phyloP scores from a whole-genome alignment of 2,329 filamentous ascomycete species.

The Colletotrichum theobromicola region DNA sequence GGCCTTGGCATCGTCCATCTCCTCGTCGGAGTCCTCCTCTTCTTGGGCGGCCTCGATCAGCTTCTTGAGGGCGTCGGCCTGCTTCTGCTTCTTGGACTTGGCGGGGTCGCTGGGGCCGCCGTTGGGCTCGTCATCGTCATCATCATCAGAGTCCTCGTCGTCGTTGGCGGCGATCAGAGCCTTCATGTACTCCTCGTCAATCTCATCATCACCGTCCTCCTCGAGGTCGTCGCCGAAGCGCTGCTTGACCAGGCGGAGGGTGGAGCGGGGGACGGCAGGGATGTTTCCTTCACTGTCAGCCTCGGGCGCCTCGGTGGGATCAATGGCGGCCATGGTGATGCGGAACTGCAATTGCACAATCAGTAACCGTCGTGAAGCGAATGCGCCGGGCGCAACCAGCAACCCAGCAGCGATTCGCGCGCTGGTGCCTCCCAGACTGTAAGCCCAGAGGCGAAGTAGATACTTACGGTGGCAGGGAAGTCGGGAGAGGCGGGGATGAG shows the following conservation, averaged over 20 bases:
- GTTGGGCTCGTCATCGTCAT: conserved; percentile 70
- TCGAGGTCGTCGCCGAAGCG: conserved; percentile 62
- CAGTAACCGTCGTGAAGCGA: conserved; percentile 26
- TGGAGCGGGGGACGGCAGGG: conserved; percentile 74
- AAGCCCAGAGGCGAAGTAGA: not conserved
- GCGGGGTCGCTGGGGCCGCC: conserved; percentile 90
- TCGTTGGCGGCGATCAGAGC: conserved; percentile 58
- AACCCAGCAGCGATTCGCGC: not conserved
- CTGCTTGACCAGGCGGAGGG: conserved; percentile 87
- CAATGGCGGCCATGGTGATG: conserved; percentile 98
- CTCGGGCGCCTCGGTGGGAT: conserved; percentile 80
- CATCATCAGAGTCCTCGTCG: conserved; percentile 47
- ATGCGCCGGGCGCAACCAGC: conserved; percentile 1
- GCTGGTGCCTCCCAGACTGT: not conserved
- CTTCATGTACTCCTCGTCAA: conserved; percentile 70
- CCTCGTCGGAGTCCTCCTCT: conserved; percentile 66
- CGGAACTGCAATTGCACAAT: conserved; percentile 71
- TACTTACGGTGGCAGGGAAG: conserved; percentile 82
- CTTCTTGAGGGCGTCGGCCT: conserved; percentile 78
- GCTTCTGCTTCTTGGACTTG: conserved; percentile 87
- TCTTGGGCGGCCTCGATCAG: conserved; percentile 72
- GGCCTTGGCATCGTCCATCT: conserved; percentile 73
- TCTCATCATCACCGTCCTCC: conserved; percentile 64
- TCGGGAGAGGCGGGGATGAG: conserved; percentile 80
- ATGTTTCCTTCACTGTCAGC: conserved; percentile 67